These are phyloP conservation scores for Cutaneotrichosporon cavernicola DNA, from an alignment of 1,284 basidiomycete genomes.

Conservation along the genomic window DNA sequence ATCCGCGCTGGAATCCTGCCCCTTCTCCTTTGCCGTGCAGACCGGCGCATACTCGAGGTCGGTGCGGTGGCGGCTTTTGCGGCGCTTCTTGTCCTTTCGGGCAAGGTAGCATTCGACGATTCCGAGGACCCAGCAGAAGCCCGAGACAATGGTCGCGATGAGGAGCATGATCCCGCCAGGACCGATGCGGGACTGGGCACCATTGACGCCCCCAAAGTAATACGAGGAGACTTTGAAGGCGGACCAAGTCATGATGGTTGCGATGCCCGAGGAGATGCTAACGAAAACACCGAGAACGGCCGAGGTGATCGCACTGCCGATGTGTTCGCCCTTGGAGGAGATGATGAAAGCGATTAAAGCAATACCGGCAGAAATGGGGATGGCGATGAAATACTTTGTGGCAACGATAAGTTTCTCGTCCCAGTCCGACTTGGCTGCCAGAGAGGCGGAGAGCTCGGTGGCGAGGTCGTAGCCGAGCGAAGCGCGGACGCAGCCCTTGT, in stretches of 20 bases:
- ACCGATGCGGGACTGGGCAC: background rate
- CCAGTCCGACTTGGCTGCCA: too few species aligned
- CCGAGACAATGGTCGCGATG: background rate
- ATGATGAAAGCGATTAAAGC: background rate
- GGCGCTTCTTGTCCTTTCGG: slow-evolving; percentile 3
- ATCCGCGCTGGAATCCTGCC: background rate
- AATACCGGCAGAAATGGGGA: background rate
- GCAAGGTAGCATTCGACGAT: slow-evolving; percentile 11
- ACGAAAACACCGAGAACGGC: background rate
- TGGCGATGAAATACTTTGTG: background rate
- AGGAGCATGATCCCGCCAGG: background rate
- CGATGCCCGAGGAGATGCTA: background rate
- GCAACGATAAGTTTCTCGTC: background rate
- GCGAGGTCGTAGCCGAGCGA: slow-evolving; percentile 1
- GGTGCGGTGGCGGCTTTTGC: too few species aligned
- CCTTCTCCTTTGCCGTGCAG: background rate
- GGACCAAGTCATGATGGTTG: too few species aligned
- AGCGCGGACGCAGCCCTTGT: background rate
- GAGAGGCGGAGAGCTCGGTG: background rate
- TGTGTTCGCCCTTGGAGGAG: background rate
- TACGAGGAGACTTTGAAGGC: background rate
- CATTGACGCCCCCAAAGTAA: background rate
- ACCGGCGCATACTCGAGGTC: slow-evolving; percentile 3
- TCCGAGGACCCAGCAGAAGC: slow-evolving; percentile 8
- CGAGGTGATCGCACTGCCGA: background rate